Percentiles rank a stretch among this genome's conserved stretches.
These are phyloP conservation scores for Erythrobasidium hasegawianum DNA, from an alignment of 1,284 basidiomycete genomes.

Conservation along the genomic window DNA sequence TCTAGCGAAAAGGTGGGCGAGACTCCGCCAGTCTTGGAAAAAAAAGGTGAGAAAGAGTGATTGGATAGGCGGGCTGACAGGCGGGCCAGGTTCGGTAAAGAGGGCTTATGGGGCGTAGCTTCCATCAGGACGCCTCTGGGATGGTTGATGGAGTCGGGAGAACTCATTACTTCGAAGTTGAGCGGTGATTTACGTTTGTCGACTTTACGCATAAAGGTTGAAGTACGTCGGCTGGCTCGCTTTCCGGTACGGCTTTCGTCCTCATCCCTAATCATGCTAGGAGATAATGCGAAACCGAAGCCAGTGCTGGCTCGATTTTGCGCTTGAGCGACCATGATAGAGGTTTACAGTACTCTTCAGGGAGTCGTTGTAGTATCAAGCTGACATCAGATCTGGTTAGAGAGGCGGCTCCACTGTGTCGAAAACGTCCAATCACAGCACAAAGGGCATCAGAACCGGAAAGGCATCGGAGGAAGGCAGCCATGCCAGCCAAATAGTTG, in stretches of 20 bases:
- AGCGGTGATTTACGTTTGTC: constrained; percentile 1
- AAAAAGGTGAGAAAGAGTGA: constrained; percentile 1
- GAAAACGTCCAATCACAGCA: too few relatives aligned
- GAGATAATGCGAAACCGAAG: constrained; percentile 1
- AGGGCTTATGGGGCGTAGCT: neutral
- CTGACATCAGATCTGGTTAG: too few relatives aligned
- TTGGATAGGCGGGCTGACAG: neutral
- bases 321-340: too few relatives aligned
- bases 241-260: neutral
- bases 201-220: neutral
- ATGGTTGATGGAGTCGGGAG: neutral
- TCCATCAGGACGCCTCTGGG: neutral
- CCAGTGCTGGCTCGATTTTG: neutral
- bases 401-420: too few relatives aligned
- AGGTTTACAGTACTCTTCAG: too few relatives aligned
- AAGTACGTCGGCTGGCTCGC: neutral
- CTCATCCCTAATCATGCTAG: constrained; percentile 2
- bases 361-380: too few relatives aligned
- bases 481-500: too few relatives aligned
- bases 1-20: neutral
- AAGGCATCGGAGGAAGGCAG: too few relatives aligned
- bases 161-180: neutral
- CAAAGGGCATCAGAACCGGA: too few relatives aligned
- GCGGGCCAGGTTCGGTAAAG: neutral
- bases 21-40: neutral